Base-by-base conservation (phyloP, 495 filamentous ascomycete species). In the Geopyxis carbonaria region DNA sequence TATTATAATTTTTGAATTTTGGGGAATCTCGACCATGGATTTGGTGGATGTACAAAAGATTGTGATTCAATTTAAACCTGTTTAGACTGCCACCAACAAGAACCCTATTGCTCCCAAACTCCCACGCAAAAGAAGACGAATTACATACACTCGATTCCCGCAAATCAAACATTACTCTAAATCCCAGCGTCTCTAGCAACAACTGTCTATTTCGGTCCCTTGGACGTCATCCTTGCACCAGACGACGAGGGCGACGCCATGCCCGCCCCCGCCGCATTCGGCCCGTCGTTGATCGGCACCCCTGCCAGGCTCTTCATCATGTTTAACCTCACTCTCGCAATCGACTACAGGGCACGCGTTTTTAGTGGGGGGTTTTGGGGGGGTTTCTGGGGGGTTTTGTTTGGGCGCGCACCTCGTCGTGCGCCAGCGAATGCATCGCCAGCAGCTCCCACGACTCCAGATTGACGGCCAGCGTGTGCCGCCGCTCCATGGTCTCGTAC, bases 391-490 rank as follows among this genome's bases (percentile, higher is more conserved):
- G 34, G 19, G 13, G 14, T 15, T 15, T 16, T 25, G 25, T 30
- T 14, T 16, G 37, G 27, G 36, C n/a, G 40, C 24, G 18, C 16
- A 56, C 52, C 41, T 56, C 51, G 20, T 56, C 47, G 34, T 13
- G 44, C 29, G 52, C 52, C 47, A 56, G 50, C 22, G 51, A 55
- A 30, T 55, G 51, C 52, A 56, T 56, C 20, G 52, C 52, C 20
- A 55, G 25, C 11, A 56, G 38, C 36, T 56, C 52, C 52, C 52
- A 56, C 2, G 46, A 55, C 38, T 56, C 52, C 10, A 56, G 52
- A 19, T 55, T 55, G 10, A 56, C 52, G 2, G 51, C 43, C 13
- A 50, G 43, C 24, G 40, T 47, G 41, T 56, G 51, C 22, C 52
- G 52, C 11, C 52, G 46, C 20, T 55, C 51, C 20, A 55, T 34